Base-by-base conservation (phyloP, 1,284 basidiomycete species). In the Irpex lacteus region DNA sequence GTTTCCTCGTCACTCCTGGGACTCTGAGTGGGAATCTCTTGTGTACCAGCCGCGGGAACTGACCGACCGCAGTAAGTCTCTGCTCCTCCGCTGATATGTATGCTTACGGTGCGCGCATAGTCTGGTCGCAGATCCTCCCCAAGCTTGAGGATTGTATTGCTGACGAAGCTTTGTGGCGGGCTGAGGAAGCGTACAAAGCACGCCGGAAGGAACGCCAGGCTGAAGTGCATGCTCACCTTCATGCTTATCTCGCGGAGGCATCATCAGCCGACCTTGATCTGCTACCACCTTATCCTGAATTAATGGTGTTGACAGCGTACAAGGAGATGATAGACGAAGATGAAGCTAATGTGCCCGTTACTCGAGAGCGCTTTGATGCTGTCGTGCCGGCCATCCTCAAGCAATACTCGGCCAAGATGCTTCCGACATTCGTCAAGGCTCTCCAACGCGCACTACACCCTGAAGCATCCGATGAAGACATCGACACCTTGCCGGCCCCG, bases 61-160 rank as follows among this genome's bases (percentile, higher is more conserved):
- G n/a, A 62, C 54, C 6, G 8, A 52, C 11, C 21, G 54, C 6
- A 62, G 61, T 62, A 58, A 15, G 61, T 50, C 5, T 44, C 7
- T 58, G n/a, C 32, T 21, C 26, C 9, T 18, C 13, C 32, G 11
- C 2, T 11, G 13, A n/a, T 11, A 9, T 18, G 9, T 26, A 8
- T 15, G 5, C 56, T 58, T 8, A 58, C 32, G 8, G n/a, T n/a
- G 18, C 4, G 11, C 37, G n/a, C 6, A 18, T 34, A 62, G 61
- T 62, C 34, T 62, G 61, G 61, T 57, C 57, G 32, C 53, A 57
- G 11, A 62, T 62, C 38, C 44, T 57, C 26, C 61, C 61, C 15
- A 62, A 62, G 26, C 61, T 62, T 19, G 26, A 57, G n/a, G 55
- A 21, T 19, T 21, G 52, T 1, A 62, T 62, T 19, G 21, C 8